Percentiles rank a stretch among this genome's conserved stretches.
phyloP scores from a whole-genome alignment of 2,329 filamentous ascomycete genomes.

The Ambrosiella xylebori region DNA sequence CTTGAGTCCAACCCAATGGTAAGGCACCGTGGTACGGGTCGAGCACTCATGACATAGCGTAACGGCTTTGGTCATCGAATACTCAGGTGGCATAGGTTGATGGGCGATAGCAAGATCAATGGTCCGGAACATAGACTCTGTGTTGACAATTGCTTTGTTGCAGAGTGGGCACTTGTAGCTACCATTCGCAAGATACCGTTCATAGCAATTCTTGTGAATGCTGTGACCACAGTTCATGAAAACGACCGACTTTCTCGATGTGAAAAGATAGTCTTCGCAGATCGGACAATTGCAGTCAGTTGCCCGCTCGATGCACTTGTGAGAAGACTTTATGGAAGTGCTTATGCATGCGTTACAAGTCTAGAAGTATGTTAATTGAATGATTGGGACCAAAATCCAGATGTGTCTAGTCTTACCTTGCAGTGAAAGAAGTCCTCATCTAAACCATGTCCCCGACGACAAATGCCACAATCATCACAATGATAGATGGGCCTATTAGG shows the following conservation, averaged over 20 bases:
- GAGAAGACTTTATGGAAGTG: conserved; percentile 65
- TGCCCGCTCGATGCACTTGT: conserved; percentile 86
- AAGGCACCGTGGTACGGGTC: conserved; percentile 67
- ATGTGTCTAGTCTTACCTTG: conserved; percentile 44
- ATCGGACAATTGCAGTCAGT: conserved; percentile 95
- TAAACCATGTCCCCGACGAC: conserved; percentile 72
- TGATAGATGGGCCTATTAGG: conserved; percentile 85
- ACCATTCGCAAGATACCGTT: conserved; percentile 59
- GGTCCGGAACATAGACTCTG: conserved; percentile 88
- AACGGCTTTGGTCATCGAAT: conserved; percentile 59
- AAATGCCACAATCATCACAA: conserved; percentile 90
- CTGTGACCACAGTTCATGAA: conserved; percentile 94
- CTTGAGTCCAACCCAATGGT: conserved; percentile 90
- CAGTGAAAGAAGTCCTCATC: conserved; percentile 98
- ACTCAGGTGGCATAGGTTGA: conserved; percentile 85
- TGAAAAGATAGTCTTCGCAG: conserved; percentile 93
- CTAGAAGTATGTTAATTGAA: conserved; percentile 24
- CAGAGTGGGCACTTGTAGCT: conserved; percentile 96
- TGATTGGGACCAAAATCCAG: not conserved
- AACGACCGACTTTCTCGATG: conserved; percentile 70
- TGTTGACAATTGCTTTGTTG: conserved; percentile 91
- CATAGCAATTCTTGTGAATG: conserved; percentile 80
- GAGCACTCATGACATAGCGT: conserved; percentile 92
- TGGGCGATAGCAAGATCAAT: conserved; percentile 70
- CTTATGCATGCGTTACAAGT: conserved; percentile 89